Conservation (phyloP, 306 rosid species). For the Arachis stenosperma region DNA sequence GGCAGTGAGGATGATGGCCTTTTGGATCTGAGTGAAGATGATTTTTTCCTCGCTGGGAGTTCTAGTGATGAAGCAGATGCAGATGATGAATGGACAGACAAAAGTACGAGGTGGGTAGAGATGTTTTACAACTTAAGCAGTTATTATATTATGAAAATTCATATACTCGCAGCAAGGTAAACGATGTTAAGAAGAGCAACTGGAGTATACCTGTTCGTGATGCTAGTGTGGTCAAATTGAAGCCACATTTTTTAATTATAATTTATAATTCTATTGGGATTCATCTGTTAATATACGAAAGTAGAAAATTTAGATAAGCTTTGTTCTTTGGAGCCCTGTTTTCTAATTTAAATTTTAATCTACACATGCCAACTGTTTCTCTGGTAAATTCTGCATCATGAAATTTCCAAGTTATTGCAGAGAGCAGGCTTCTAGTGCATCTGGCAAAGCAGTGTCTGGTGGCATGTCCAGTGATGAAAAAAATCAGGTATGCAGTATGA, state of each 20-base stretch:
- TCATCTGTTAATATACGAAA: neutral
- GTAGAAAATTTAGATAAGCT: neutral
- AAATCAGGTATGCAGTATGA: constrained; percentile 68
- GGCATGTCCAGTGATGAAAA: constrained; percentile 98
- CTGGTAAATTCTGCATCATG: constrained; percentile 13
- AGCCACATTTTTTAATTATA: constrained; percentile 1
- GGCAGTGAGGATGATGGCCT: constrained; percentile 98
- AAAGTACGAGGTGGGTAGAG: constrained; percentile 70
- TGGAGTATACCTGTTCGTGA: constrained; percentile 7
- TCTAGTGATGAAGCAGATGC: constrained; percentile 97
- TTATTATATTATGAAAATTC: neutral
- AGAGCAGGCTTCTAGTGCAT: constrained; percentile 97
- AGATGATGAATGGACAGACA: constrained; percentile 99
- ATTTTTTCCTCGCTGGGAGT: constrained; percentile 84
- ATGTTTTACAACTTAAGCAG: constrained; percentile 21
- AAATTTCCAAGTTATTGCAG: constrained; percentile 52
- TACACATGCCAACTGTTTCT: constrained; percentile 1
- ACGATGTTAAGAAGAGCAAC: constrained; percentile 2
- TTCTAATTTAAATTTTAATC: neutral
- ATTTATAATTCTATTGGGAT: neutral
- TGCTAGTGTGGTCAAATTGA: constrained; percentile 20
- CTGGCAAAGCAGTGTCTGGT: constrained; percentile 96
- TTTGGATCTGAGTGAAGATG: constrained; percentile 95
- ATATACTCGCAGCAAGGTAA: constrained; percentile 5
- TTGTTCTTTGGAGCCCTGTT: constrained; percentile 1